Conservation (phyloP, 2,329 filamentous ascomycete species). For the Calonectria hongkongensis region DNA sequence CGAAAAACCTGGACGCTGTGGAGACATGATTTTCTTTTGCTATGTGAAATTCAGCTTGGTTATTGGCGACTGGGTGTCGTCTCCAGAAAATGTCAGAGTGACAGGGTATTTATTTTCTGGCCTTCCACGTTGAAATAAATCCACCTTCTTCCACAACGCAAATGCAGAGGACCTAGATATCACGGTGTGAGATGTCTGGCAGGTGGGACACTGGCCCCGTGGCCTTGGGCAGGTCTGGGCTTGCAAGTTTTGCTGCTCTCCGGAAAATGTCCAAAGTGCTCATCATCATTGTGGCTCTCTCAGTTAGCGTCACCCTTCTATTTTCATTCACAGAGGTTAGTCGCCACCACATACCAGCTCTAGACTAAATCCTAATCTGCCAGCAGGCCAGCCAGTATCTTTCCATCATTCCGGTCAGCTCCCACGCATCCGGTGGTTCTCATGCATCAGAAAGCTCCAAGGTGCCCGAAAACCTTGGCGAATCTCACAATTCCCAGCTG, state of each 20-base stretch:
- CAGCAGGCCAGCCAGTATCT: not conserved
- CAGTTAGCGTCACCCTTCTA: not conserved
- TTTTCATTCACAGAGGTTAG: conserved; percentile 7
- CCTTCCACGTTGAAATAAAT: not conserved
- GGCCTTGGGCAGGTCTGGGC: not conserved
- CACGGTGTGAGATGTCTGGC: not conserved
- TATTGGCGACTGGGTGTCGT: too few species aligned
- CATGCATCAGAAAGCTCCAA: not conserved
- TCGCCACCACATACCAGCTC: not conserved
- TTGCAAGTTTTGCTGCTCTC: not conserved
- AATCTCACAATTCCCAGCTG: not conserved
- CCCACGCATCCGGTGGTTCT: not conserved
- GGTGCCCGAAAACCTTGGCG: not conserved
- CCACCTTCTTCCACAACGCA: not conserved
- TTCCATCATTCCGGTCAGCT: not conserved
- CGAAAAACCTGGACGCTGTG: too few species aligned
- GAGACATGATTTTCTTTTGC: too few species aligned
- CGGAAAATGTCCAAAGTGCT: not conserved
- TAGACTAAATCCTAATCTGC: not conserved
- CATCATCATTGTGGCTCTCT: not conserved
- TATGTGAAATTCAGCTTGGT: too few species aligned
- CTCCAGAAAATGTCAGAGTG: too few species aligned
- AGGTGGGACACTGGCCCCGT: not conserved
- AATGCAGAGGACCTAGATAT: not conserved
- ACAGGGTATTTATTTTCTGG: not conserved